Evolutionary conservation across 495 filamentous ascomycete species (phyloP), one percentile per base, ranked within the genome.

Genomic region (Penicillium steckii): DNA sequence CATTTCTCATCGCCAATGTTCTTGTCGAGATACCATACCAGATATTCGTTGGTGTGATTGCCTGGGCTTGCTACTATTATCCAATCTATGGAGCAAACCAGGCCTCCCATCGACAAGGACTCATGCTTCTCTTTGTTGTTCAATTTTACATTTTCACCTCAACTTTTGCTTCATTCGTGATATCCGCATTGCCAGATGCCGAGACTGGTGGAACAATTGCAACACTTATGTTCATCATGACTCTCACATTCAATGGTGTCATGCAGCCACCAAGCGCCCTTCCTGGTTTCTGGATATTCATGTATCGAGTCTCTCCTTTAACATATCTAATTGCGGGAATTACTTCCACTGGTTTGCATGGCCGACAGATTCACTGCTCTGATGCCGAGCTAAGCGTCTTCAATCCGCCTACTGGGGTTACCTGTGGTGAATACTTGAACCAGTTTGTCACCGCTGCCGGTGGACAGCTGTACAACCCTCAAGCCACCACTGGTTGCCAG

Each of bases 21-120:
- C 22, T 86, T n/a, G 81, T 85, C 50, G 89, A 92, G 61, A 78
- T 92, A 9, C 87, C 88, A 0, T 91, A 85, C 59, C 78, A 82
- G 19, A 71, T 87, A 27, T 49, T 89, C 9, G 73, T 82, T 1
- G 84, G 77, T 10, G 75, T 84, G 8, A 51, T 87, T 29, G 74
- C 79, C 41, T 88, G 76, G 60, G 79, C 82, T 2, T 65, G 75
- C 48, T 90, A 85, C 70, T 89, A 84, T 69, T 86, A 80, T 58
- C 75, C 79, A 3, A 66, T 79, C 29, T 70, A 66, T 46, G 73
- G 65, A 6, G 67, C 70, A 19, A 62, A 70, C 18, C 74, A 75
- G 49, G 48, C 69, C 4, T 52, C 60, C 27, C 60, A 66, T 18
- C 62, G 72, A 46, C 65, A 78, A 48, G 78, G 73, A 0, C 64